Percentiles rank a stretch among this genome's conserved stretches.
These are phyloP conservation scores for Dothistroma pini DNA, from an alignment of 2,329 filamentous ascomycete species.

Conservation along the genomic window DNA sequence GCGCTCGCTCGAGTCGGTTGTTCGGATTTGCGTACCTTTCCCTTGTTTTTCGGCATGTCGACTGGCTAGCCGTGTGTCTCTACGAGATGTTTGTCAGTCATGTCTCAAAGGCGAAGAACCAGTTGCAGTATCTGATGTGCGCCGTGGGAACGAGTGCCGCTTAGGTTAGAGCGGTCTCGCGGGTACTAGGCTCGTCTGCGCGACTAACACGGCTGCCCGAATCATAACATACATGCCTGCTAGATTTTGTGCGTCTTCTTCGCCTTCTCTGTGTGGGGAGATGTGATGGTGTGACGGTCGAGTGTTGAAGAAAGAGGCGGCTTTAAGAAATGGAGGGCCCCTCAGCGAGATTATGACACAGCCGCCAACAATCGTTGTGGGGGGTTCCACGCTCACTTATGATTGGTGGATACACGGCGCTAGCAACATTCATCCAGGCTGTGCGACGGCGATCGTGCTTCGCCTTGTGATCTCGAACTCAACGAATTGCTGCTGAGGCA, in stretches of 20 bases:
- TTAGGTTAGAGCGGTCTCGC: too few relatives aligned
- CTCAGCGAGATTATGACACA: constrained; percentile 1
- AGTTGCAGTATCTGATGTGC: too few relatives aligned
- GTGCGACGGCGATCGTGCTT: background rate
- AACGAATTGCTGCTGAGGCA: background rate
- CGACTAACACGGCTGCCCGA: too few relatives aligned
- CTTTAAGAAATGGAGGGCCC: constrained; percentile 2
- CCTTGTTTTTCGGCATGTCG: constrained; percentile 98
- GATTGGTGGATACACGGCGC: background rate
- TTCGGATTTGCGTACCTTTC: constrained; percentile 68
- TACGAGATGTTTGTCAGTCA: constrained; percentile 5
- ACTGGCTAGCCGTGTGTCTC: constrained; percentile 11
- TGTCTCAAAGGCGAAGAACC: too few relatives aligned
- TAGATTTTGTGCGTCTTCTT: constrained; percentile 26
- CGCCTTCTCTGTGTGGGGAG: constrained; percentile 14
- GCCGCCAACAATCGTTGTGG: background rate
- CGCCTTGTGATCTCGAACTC: constrained; percentile 2
- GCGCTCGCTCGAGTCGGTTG: background rate
- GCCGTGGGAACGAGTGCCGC: too few relatives aligned
- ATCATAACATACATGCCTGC: too few relatives aligned
- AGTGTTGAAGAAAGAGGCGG: constrained; percentile 7
- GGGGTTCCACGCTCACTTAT: background rate
- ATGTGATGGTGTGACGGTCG: constrained; percentile 7
- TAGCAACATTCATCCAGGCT: constrained; percentile 3
- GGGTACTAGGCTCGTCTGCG: too few relatives aligned